Evolutionary conservation across 2,329 filamentous ascomycete species (phyloP), one percentile per base, ranked within the genome.

Genomic region (Sordariomycetes sp.): DNA sequence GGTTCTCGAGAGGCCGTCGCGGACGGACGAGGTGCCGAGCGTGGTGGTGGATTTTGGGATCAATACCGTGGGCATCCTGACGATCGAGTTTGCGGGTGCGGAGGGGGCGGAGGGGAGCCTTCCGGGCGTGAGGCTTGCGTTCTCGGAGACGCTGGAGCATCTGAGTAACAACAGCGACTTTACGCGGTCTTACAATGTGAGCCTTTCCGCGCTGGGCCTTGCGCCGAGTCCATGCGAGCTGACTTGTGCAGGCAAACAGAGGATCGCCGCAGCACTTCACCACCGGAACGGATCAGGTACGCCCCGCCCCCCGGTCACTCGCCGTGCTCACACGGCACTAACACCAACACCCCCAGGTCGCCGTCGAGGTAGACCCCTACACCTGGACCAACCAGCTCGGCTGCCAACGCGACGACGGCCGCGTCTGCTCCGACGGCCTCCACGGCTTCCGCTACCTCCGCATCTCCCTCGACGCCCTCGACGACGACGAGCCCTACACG

Each of bases 401-500:
- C 12, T 79, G 76, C 58, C 64, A 72, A 48, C 64, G 70, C 52
- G 68, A 64, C 20, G 66, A 59, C 6, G 3, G 25, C 10, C 64
- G 76, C 58, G 75, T 80, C 13, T 79, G 77, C 61, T 67, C 73
- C 0, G 77, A 80, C 58, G 77, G 77, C 2, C 65, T 80, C 5
- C 77, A 80, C 56, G 77, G 76, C 5, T 80, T 79, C 61, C 72
- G 77, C 42, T 80, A 79, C 59, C 61, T 80, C 45, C 76, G 71
- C 56, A 72, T 79, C 32, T 70, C 70, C 52, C 66, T 80, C 3
- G 73, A 75, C 59, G 72, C 75, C 0, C 62, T 78, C 1, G 28
- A 66, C 1, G 60, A 62, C 0, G 77, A 80, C 63, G 63, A 70
- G 1, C 76, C 76, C 2, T 69, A 75, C 62, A 75, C 76, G 0